A percentile compares a stretch with the other conserved stretches of the same genome.
These are phyloP conservation scores for Naganishia kalamii DNA, from an alignment of 768 basidiomycete species.

Conservation along the genomic window DNA sequence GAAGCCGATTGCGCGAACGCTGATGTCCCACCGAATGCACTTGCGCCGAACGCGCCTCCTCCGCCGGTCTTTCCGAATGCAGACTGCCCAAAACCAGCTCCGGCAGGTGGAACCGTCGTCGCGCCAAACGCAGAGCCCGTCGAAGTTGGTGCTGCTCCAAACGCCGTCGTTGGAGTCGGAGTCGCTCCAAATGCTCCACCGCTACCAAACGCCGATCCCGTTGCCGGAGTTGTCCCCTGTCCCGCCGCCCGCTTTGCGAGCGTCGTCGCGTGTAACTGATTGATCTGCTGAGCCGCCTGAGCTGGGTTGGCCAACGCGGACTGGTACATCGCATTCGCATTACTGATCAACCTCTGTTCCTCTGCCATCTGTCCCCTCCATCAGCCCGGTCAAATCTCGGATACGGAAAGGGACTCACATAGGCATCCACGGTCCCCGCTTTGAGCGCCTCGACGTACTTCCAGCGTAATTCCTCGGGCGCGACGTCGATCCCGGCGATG, in stretches of 20 bases:
- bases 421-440: conserved; percentile 58
- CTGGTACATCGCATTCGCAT: conserved; percentile 8
- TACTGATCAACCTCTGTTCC: conserved; percentile 16
- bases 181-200: background rate
- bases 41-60: conserved; percentile 9
- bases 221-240: conserved; percentile 1
- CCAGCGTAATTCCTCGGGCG: conserved; percentile 69
- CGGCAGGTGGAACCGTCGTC: background rate
- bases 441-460: conserved; percentile 58
- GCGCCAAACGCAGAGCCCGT: conserved; percentile 9
- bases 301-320: conserved; percentile 7
- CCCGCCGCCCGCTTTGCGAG: background rate
- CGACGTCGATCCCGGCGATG: conserved; percentile 62
- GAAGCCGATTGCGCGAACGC: background rate
- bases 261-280: background rate
- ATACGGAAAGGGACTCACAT: conserved; percentile 53
- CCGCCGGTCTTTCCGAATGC: background rate
- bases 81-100: background rate
- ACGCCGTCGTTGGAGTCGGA: background rate
- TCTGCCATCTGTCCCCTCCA: conserved; percentile 11
- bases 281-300: conserved; percentile 16
- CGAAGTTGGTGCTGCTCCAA: background rate
- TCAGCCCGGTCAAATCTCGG: background rate
- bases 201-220: background rate
- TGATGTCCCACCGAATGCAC: conserved; percentile 1